Evolutionary conservation across 2,329 filamentous ascomycete species (phyloP), one percentile per base, ranked within the genome.

Genomic region (Ciborinia camelliae): DNA sequence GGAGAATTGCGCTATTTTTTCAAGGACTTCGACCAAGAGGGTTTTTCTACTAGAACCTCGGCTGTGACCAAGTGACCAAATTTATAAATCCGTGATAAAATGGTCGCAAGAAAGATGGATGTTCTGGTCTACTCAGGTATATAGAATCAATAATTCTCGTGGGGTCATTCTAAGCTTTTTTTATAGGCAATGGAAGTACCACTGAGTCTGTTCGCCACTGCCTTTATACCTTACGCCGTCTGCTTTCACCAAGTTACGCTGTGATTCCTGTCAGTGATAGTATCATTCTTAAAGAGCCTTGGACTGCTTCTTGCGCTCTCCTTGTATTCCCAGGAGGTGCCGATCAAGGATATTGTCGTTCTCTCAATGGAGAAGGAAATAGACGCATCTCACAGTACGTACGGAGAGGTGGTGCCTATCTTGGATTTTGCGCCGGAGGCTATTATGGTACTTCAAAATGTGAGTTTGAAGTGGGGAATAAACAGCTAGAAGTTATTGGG

Each of bases 321-420:
- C 84, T 99, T 8, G 93, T 98, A 2, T 86, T 99, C 61, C 95
- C 95, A 1, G 95, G 95, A 28, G 95, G 95, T 39, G 94, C 91
- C n/a, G 95, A 99, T 74, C 82, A 96, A 60, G 91, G 90, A 58
- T 99, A 97, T 77, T 96, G 93, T 76, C 87, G 90, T 35, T 87
- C 86, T 2, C 83, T 99, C 68, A 95, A 98, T 75, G 95, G 95
- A 43, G 82, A 87, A 61, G 95, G 94, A 1, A 99, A 98, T 76
- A 84, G 89, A 43, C 84, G 86, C 69, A 97, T 99, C 76, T 81
- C 83, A 63, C 89, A 94, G 70, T 99, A 90, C 73, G 91, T 99
- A 58, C 90, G 92, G 66, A 83, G 86, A 37, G 95, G 95, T 35
- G 95, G 95, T 20, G 81, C 85, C 0, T 99, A 95, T 74, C 83